Evolutionary conservation across 1,284 basidiomycete genomes (phyloP).

Genomic region (Ganoderma lucidum): DNA sequence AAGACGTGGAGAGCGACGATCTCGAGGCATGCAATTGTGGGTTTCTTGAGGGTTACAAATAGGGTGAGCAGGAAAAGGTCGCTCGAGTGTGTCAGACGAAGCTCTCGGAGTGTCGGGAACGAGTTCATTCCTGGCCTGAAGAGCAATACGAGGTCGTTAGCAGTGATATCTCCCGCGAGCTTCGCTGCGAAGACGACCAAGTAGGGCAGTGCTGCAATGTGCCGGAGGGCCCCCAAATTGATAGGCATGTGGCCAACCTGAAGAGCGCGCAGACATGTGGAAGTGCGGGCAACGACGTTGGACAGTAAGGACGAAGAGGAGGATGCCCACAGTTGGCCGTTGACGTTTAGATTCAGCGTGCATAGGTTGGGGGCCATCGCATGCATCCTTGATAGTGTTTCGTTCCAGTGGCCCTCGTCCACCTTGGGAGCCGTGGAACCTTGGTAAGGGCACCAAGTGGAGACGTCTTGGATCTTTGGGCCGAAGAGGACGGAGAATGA

Average conservation of each 20-base stretch:
- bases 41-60: neutral
- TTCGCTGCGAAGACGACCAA: neutral
- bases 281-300: neutral
- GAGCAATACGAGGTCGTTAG: neutral
- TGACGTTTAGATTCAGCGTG: neutral
- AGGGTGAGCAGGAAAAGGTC: neutral
- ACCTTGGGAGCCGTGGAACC: neutral
- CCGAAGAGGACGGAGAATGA: constrained; percentile 11
- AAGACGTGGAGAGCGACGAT: neutral
- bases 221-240: neutral
- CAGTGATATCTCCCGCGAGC: neutral
- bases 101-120: neutral
- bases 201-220: neutral
- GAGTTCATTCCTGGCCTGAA: neutral
- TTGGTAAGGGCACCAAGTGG: neutral
- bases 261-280: neutral
- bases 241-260: neutral
- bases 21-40: neutral
- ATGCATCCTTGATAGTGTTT: neutral
- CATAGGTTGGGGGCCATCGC: neutral
- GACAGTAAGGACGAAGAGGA: neutral
- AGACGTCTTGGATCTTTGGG: constrained; percentile 3
- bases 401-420: neutral
- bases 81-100: neutral
- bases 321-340: neutral